These are phyloP conservation scores for Schizochytrium sp. DNA, from an alignment of 108 stramenopile genomes.

Conservation along the genomic window DNA sequence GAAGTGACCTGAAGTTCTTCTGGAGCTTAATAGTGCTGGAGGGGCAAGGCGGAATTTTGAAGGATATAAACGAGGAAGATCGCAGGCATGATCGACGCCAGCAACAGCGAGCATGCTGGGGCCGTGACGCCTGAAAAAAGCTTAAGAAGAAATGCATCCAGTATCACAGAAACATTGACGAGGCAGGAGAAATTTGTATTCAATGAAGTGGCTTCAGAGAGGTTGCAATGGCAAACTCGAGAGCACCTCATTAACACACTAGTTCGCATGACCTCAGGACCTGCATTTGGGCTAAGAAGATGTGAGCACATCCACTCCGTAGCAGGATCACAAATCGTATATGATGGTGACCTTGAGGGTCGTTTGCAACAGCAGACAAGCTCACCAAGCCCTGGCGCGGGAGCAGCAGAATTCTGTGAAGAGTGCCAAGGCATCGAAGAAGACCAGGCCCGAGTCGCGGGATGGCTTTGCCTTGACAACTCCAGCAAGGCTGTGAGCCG, in stretches of 20 bases:
- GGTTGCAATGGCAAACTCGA: no score
- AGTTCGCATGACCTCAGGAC: background rate
- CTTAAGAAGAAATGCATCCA: no score
- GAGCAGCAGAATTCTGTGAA: background rate
- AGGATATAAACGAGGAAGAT: no score
- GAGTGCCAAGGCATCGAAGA: constrained; percentile 11
- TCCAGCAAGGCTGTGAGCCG: constrained; percentile 13
- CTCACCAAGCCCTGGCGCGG: background rate
- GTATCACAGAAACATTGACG: no score
- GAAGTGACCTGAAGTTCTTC: no score
- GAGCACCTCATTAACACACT: constrained; percentile 22
- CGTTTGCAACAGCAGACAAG: background rate
- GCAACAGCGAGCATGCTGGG: no score
- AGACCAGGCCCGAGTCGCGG: constrained; percentile 44
- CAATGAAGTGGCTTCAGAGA: no score
- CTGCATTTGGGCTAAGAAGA: background rate
- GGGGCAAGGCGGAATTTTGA: no score
- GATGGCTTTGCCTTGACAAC: constrained; percentile 30
- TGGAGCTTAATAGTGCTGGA: no score
- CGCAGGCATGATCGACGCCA: no score
- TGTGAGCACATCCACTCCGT: background rate
- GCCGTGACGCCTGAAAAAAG: no score
- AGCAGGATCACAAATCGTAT: background rate
- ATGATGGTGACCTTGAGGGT: background rate
- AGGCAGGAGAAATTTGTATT: no score